Evolutionary conservation across 2,329 filamentous ascomycete genomes (phyloP).

Genomic region (Dothideomycetes sp.): DNA sequence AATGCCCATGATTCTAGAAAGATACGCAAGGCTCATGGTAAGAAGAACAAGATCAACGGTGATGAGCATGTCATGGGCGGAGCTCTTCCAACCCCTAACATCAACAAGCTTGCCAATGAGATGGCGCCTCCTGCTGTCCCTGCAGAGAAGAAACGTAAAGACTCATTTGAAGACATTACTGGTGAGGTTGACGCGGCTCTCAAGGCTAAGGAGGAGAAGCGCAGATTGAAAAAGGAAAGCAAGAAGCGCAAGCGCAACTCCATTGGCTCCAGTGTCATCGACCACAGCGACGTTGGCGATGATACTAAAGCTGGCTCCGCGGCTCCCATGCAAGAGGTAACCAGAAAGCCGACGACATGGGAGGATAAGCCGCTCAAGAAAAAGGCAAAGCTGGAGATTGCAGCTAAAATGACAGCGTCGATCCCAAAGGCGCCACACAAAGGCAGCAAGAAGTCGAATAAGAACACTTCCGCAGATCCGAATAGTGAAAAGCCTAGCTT

Average conservation of each 20-base stretch:
- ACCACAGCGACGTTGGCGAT: constrained; percentile 11
- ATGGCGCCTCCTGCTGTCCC: not conserved
- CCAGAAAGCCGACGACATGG: constrained; percentile 11
- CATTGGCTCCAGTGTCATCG: constrained; percentile 14
- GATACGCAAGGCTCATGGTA: not conserved
- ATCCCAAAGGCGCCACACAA: too few relatives aligned
- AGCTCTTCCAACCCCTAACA: not conserved
- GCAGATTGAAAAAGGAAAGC: constrained; percentile 12
- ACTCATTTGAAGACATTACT: constrained; percentile 17
- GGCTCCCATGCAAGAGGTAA: not conserved
- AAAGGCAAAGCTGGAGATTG: not conserved
- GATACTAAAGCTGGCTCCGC: too few relatives aligned
- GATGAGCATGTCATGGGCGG: constrained; percentile 13
- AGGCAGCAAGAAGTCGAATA: too few relatives aligned
- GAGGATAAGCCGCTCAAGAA: not conserved
- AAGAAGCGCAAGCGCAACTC: constrained; percentile 26
- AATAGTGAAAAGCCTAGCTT: too few relatives aligned
- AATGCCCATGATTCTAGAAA: not conserved
- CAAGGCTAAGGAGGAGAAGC: constrained; percentile 18
- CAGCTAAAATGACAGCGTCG: not conserved
- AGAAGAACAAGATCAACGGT: not conserved
- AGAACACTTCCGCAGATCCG: too few relatives aligned
- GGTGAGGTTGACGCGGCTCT: constrained; percentile 20
- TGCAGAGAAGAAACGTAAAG: not conserved
- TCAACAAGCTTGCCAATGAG: not conserved